These are phyloP conservation scores for Coemansia sp. DNA, from an alignment of 192 early-diverging fungal species.

Conservation along the genomic window DNA sequence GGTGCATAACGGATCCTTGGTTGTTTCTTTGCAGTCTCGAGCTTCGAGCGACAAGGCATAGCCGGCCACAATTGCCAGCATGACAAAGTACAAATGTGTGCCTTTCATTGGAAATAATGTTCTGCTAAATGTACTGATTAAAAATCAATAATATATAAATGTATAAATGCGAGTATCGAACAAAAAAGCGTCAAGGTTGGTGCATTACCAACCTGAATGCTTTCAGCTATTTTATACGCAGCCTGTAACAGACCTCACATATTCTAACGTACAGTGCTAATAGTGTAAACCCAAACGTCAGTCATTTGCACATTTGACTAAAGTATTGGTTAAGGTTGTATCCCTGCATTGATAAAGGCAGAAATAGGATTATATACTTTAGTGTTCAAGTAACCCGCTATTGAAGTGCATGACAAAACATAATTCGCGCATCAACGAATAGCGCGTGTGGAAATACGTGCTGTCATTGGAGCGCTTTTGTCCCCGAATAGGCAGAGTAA, in stretches of 20 bases:
- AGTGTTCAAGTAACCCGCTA: neutral
- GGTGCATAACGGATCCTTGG: constrained; percentile 50
- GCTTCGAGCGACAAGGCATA: constrained; percentile 4
- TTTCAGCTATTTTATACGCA: neutral
- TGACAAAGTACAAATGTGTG: neutral
- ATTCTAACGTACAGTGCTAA: neutral
- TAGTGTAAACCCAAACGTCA: neutral
- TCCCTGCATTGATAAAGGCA: neutral
- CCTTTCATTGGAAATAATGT: neutral
- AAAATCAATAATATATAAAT: neutral
- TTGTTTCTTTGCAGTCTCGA: constrained; percentile 46
- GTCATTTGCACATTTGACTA: neutral
- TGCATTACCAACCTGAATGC: neutral
- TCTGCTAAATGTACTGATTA: neutral
- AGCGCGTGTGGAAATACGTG: neutral
- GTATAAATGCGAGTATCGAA: neutral
- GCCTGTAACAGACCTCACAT: neutral
- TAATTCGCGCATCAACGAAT: neutral
- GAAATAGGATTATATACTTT: neutral
- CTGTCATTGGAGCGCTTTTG: neutral
- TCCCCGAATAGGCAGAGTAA: neutral
- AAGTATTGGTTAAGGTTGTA: neutral
- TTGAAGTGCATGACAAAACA: no score
- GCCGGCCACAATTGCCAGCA: constrained; percentile 8
- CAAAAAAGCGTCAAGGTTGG: neutral